Evolutionary conservation across 148 eudicot genomes (phyloP).

Genomic region (Chenopodium album): DNA sequence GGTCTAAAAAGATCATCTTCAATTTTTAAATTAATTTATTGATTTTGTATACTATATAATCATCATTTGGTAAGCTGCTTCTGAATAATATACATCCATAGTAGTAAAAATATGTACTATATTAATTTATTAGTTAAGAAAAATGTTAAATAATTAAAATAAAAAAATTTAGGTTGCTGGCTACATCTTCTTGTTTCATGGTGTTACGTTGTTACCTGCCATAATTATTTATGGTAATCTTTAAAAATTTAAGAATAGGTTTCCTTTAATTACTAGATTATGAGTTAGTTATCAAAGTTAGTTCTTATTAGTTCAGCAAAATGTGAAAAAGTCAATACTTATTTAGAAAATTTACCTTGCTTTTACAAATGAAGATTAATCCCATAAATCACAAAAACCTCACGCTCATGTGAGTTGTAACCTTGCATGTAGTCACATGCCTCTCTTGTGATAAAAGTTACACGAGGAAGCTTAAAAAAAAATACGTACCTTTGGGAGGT

Average conservation of each 20-base stretch:
- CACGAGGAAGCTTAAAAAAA: background rate
- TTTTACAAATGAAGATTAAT: background rate
- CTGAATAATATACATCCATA: background rate
- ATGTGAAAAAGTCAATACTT: background rate
- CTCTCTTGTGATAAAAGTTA: background rate
- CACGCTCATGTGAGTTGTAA: background rate
- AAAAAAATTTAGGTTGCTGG: background rate
- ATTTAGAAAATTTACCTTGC: background rate
- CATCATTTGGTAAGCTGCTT: constrained; percentile 12
- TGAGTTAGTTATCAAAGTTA: background rate
- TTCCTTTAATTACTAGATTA: constrained; percentile 5
- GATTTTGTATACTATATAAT: background rate
- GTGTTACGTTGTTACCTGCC: background rate
- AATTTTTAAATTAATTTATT: background rate
- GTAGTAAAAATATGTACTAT: no score
- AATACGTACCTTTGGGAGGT: no score
- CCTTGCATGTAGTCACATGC: background rate
- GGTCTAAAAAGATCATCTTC: constrained; percentile 5
- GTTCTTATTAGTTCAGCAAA: constrained; percentile 1
- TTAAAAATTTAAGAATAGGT: background rate
- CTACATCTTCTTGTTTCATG: constrained; percentile 4
- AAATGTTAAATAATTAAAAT: background rate
- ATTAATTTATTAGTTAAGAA: no score
- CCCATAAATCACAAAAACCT: no score
- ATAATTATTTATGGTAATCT: background rate